Evolutionary conservation across 2,329 filamentous ascomycete species (phyloP).

Genomic region (Camillea tinctor): DNA sequence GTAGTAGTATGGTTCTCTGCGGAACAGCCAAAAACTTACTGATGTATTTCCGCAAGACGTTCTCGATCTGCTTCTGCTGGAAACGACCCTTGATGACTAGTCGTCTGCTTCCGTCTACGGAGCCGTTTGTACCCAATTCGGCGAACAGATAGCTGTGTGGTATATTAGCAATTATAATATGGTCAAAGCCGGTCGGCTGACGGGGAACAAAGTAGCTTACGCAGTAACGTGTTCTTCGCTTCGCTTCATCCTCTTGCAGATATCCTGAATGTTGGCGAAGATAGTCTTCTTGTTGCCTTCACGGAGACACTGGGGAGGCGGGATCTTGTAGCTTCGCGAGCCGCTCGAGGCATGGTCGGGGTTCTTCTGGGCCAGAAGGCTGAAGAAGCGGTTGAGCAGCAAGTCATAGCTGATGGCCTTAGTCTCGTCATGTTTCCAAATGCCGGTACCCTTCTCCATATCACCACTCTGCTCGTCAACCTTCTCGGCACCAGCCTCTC

Average conservation of each 20-base stretch:
- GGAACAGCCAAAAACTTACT: conserved; percentile 52
- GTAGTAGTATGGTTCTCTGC: no score
- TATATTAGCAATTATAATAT: neutral
- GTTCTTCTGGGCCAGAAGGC: conserved; percentile 90
- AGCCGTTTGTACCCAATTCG: conserved; percentile 95
- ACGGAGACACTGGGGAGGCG: conserved; percentile 94
- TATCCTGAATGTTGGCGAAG: conserved; percentile 98
- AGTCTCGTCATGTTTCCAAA: conserved; percentile 81
- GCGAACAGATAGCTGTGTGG: conserved; percentile 57
- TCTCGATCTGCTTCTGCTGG: conserved; percentile 99
- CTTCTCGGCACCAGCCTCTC: conserved; percentile 45
- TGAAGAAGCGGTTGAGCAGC: conserved; percentile 90
- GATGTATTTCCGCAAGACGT: conserved; percentile 92
- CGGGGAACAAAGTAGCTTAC: conserved; percentile 3
- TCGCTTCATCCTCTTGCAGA: conserved; percentile 99
- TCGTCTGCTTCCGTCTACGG: conserved; percentile 87
- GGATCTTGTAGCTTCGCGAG: conserved; percentile 97
- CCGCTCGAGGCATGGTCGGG: conserved; percentile 89
- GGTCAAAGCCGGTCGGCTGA: no score
- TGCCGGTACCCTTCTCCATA: conserved; percentile 79
- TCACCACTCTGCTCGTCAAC: conserved; percentile 67
- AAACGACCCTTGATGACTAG: conserved; percentile 99
- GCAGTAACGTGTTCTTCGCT: conserved; percentile 96
- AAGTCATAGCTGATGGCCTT: conserved; percentile 79
- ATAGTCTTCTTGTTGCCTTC: conserved; percentile 99